Base-by-base conservation (phyloP, 2,329 filamentous ascomycete genomes). In the Malbranchea cinnamomea region DNA sequence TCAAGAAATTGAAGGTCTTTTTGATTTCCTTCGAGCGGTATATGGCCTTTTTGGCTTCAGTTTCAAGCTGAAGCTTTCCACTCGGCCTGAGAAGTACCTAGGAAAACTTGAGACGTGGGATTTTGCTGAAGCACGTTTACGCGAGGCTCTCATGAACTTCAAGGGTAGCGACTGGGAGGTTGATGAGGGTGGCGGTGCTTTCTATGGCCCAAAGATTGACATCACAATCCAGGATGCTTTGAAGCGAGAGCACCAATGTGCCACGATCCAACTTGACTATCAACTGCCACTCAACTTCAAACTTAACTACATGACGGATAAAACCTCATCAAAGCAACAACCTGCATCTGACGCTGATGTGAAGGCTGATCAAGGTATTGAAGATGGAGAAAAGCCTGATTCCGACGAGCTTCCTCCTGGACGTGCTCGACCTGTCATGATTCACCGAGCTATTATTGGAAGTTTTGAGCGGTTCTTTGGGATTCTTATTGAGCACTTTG, bases 171-270 rank as follows among this genome's bases (percentile, higher is more conserved):
- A 74, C 39, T 98, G 89, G 89, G 78, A 82, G 53, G 65, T 93
- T 30, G 93, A 95, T 57, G 78, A 83, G 36, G 89, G 87, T 34
- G 89, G 98, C 46, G 89, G 89, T 50, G 89, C 89, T 31, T 98
- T 95, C 61, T 98, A 98, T 54, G 89, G 89, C 2, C 89, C 89
- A 30, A 98, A 98, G 71, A 93, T 95, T 45, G 89, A 98, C 47
- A 89, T 98, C 49, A 91, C 82, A 37, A 85, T 98, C 48, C 77
- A 75, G 30, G 87, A 94, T 56, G 82, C 82, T 26, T 64, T 94
- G 42, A 74, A 74, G 56, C 72, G 85, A 52, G 81, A 85, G 36
- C 80, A 75, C 62, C 80, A 92, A 57, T 91, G 82, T 48, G 83
- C 87, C 44, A 95, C 87, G 8, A 92, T 95, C 43, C 87, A 95